phyloP scores from a whole-genome alignment of 495 filamentous ascomycete genomes.

The Hypomontagnella monticulosa region DNA sequence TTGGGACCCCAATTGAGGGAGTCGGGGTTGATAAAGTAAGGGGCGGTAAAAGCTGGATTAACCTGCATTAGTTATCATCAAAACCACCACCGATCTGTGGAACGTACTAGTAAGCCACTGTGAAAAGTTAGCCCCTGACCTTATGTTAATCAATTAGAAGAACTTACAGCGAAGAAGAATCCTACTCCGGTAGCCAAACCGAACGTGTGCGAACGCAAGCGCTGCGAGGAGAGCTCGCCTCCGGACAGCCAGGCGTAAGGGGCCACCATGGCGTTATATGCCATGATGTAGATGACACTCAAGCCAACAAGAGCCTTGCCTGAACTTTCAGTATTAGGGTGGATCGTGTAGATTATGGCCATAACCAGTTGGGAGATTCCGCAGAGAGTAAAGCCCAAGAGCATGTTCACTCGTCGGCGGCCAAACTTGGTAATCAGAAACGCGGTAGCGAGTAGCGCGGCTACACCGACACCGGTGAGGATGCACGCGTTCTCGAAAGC shows the following conservation, averaged over 20 bases:
- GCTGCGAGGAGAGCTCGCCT: slow-evolving; percentile 66
- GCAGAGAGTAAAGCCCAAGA: slow-evolving; percentile 61
- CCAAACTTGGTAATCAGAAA: slow-evolving; percentile 64
- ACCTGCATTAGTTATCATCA: background rate
- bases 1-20: slow-evolving; percentile 66
- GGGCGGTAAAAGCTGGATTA: slow-evolving; percentile 60
- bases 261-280: slow-evolving; percentile 65
- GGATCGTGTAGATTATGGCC: slow-evolving; percentile 62
- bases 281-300: slow-evolving; percentile 65
- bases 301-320: slow-evolving; percentile 64
- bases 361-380: slow-evolving; percentile 64
- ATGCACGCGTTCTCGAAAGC: slow-evolving; percentile 69
- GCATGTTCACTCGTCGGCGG: slow-evolving; percentile 63
- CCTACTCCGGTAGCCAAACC: slow-evolving; percentile 64
- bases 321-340: slow-evolving; percentile 56
- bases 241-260: slow-evolving; percentile 70
- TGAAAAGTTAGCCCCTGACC: background rate
- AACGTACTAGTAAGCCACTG: slow-evolving; percentile 59
- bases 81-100: background rate
- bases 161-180: slow-evolving; percentile 56
- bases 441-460: slow-evolving; percentile 66
- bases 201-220: slow-evolving; percentile 66
- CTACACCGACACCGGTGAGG: slow-evolving; percentile 63
- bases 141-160: background rate
- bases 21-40: slow-evolving; percentile 70